Conservation (phyloP, 2,329 filamentous ascomycete species). For the Sporothrix variecibatus region DNA sequence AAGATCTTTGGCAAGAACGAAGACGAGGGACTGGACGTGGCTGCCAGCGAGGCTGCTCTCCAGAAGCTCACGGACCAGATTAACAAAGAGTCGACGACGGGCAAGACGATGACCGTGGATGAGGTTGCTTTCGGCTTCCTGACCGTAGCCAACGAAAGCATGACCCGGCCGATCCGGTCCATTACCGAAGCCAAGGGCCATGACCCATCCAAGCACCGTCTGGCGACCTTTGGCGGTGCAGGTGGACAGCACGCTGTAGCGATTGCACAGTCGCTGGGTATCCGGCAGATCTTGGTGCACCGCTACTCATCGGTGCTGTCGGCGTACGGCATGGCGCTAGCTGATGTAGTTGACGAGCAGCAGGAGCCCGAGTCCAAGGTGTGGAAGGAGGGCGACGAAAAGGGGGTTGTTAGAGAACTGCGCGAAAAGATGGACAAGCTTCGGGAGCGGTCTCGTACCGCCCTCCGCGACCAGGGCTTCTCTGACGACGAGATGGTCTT, state of each 20-base stretch:
- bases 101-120: slow-evolving; percentile 71
- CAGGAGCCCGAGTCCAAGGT: slow-evolving; percentile 73
- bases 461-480: slow-evolving; percentile 78
- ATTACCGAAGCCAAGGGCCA: slow-evolving; percentile 91
- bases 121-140: slow-evolving; percentile 89
- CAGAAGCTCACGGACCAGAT: slow-evolving; percentile 75
- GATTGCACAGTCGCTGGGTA: slow-evolving; percentile 81
- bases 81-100: slow-evolving; percentile 65
- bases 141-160: slow-evolving; percentile 86
- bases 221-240: slow-evolving; percentile 89
- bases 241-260: slow-evolving; percentile 92
- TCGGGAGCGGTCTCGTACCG: slow-evolving; percentile 69
- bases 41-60: slow-evolving; percentile 74
- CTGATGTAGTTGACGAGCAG: slow-evolving; percentile 88
- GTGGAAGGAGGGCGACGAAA: slow-evolving; percentile 48
- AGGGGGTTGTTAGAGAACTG: slow-evolving; percentile 60
- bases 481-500: slow-evolving; percentile 72
- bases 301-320: slow-evolving; percentile 86
- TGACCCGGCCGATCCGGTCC: slow-evolving; percentile 87
- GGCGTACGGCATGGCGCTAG: slow-evolving; percentile 89
- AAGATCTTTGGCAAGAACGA: slow-evolving; percentile 94
- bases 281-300: slow-evolving; percentile 82
- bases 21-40: slow-evolving; percentile 73
- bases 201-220: slow-evolving; percentile 84
- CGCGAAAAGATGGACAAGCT: slow-evolving; percentile 75